Evolutionary conservation across 2,329 filamentous ascomycete genomes (phyloP).

Genomic region (Aphanoascus verrucosus): DNA sequence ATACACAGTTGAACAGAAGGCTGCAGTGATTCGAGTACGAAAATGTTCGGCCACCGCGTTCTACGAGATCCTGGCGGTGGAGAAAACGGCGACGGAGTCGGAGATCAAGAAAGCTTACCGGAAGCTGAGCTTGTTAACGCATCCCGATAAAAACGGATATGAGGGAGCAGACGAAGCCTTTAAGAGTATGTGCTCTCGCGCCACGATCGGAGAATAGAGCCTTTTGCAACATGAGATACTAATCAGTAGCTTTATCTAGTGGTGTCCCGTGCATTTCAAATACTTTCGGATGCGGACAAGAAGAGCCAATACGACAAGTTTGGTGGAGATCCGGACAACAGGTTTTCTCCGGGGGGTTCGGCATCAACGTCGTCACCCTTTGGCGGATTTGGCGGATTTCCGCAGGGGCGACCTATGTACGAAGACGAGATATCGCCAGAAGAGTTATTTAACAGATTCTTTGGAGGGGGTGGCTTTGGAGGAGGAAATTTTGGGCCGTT

Average conservation of each 20-base stretch:
- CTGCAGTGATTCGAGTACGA: conserved; percentile 79
- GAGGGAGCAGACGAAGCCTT: conserved; percentile 94
- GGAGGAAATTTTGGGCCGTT: conserved; percentile 54
- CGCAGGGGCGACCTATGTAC: conserved; percentile 53
- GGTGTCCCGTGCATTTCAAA: conserved; percentile 86
- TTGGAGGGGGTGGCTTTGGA: conserved; percentile 60
- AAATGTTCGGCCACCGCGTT: conserved; percentile 76
- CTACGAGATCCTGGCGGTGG: conserved; percentile 83
- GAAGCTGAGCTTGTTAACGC: conserved; percentile 84
- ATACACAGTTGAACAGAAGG: conserved; percentile 82
- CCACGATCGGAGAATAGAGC: neutral
- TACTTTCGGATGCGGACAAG: conserved; percentile 89
- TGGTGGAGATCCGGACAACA: conserved; percentile 82
- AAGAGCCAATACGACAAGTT: conserved; percentile 76
- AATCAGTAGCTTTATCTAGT: conserved; percentile 37
- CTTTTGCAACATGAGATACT: conserved; percentile 1
- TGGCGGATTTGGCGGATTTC: conserved; percentile 42
- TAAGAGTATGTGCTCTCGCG: conserved; percentile 56
- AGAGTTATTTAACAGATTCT: conserved; percentile 95
- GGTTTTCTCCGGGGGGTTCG: conserved; percentile 50
- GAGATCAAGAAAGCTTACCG: conserved; percentile 98
- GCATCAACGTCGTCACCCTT: conserved; percentile 36
- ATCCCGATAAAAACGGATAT: conserved; percentile 98
- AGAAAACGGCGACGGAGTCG: conserved; percentile 56
- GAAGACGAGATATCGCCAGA: conserved; percentile 92